Base-by-base conservation (phyloP, 208 protist species). In the Leishmania tarentolae region DNA sequence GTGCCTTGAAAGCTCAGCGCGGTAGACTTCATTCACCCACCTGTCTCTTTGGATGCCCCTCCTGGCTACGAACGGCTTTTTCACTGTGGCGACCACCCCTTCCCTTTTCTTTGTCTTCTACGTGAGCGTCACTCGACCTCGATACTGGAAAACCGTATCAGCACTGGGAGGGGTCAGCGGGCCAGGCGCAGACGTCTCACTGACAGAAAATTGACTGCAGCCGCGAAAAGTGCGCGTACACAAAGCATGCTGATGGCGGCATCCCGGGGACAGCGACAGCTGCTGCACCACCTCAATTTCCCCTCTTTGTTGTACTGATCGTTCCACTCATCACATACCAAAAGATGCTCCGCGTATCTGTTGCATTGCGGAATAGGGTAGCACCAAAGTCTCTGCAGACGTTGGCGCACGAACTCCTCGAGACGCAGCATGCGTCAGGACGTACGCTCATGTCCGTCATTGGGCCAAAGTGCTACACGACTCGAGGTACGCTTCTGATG, bases 391-490 rank as follows among this genome's bases (percentile, higher is more conserved):
- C 72, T 15, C 0, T 85, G 56, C 69, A 78, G 21, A 68, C 71
- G 5, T 7, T 85, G 37, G 69, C 63, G 19, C 76, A 81, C 44
- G 50, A 81, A 19, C 76, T 85, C n/a, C 63, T 85, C 6, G 76
- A 72, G 9, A 61, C 79, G 4, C 81, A 85, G 53, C 65, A 81
- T 50, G 70, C 76, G 5, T 81, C 81, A 6, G 81, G 81, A n/a
- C 81, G 63, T 28, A 69, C 76, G 9, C 47, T 85, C 31, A 81
- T 85, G 81, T 85, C 31, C 28, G 40, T 53, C 28, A 69, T 85
- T 76, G 81, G 88, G 15, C 82, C 85, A 35, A 63, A n/a, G 71
- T 83, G 73, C 24, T 79, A 74, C 63, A 72, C 83, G 7, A 75
- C 47, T 3, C 40, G 79, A 82, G 85, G 82, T 50, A 75, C 66